Evolutionary conservation across 768 basidiomycete genomes (phyloP), one percentile per base, ranked within the genome.

Genomic region (Pleurotus salmoneostramineus): DNA sequence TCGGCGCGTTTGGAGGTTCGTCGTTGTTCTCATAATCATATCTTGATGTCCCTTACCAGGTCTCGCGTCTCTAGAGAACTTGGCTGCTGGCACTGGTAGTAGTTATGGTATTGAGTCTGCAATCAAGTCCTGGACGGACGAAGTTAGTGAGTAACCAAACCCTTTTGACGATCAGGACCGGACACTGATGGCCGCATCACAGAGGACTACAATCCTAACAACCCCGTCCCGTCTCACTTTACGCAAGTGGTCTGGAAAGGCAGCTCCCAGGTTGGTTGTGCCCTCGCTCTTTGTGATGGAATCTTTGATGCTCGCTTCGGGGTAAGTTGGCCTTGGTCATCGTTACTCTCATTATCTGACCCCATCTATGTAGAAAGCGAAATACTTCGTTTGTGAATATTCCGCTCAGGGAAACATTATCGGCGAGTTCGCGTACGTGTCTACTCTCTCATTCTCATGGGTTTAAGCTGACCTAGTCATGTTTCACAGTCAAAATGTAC

Each of bases 181-280:
- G 58, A n/a, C 21, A 4, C 11, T 45, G 0, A 47, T 35, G 32
- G 17, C 7, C n/a, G 43, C n/a, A 56, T 57, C 49, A n/a, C 62
- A 87, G 85, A 77, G 1, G 61, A 81, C 40, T 89, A 88, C 65
- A 62, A 84, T 62, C 71, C 85, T 36, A 75, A 64, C 63, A 82
- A 82, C 68, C 88, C 88, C 1, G 61, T 69, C 42, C 63, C 79
- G 14, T 87, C 85, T 49, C 89, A 91, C 67, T 91, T 85, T 65
- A 90, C 89, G 6, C 88, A 89, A 67, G 80, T 88, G 4, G 87
- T 91, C 6, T 91, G 89, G 88, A 89, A 90, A 69, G 74, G 68
- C 5, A 79, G 83, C 21, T 81, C 77, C 1, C 71, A 87, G 59
- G 74, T 89, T 17, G 88, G 87, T 21, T 90, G 87, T 63, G 87